Evolutionary conservation across 306 rosid species (phyloP).

Genomic region (Malus sylvestris): DNA sequence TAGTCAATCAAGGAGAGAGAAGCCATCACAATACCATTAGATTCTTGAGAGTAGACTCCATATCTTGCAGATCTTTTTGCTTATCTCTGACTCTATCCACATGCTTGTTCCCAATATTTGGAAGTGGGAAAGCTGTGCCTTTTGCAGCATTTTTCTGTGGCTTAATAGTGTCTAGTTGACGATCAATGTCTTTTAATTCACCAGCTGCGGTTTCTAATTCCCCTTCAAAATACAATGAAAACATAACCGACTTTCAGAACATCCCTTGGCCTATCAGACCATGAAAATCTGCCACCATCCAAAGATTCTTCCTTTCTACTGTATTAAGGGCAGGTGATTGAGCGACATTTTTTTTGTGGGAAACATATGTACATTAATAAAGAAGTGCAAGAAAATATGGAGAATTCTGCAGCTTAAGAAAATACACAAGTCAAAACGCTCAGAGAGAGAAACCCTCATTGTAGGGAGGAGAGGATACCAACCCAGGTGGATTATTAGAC

Average conservation of each 20-base stretch:
- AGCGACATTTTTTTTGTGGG: neutral
- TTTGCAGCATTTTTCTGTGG: constrained; percentile 69
- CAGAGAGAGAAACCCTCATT: neutral
- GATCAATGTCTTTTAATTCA: constrained; percentile 66
- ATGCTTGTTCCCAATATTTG: constrained; percentile 56
- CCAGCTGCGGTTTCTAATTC: constrained; percentile 56
- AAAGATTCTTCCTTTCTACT: neutral
- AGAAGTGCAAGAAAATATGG: neutral
- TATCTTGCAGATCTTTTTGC: constrained; percentile 77
- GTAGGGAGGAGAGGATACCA: neutral
- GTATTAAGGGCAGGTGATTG: neutral
- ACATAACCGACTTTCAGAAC: constrained; percentile 13
- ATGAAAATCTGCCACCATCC: neutral
- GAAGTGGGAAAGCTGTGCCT: constrained; percentile 61
- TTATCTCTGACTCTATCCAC: constrained; percentile 65
- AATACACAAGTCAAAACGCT: neutral
- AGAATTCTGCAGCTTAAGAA: neutral
- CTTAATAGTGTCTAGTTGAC: constrained; percentile 59
- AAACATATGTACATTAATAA: neutral
- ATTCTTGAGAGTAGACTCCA: constrained; percentile 80
- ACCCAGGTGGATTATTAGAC: neutral
- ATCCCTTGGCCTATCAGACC: constrained; percentile 1
- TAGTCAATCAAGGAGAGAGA: neutral
- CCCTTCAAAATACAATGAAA: constrained; percentile 47
- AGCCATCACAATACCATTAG: constrained; percentile 44